These are phyloP conservation scores for Rhizopus stolonifer DNA, from an alignment of 371 early-diverging fungal genomes.

Conservation along the genomic window DNA sequence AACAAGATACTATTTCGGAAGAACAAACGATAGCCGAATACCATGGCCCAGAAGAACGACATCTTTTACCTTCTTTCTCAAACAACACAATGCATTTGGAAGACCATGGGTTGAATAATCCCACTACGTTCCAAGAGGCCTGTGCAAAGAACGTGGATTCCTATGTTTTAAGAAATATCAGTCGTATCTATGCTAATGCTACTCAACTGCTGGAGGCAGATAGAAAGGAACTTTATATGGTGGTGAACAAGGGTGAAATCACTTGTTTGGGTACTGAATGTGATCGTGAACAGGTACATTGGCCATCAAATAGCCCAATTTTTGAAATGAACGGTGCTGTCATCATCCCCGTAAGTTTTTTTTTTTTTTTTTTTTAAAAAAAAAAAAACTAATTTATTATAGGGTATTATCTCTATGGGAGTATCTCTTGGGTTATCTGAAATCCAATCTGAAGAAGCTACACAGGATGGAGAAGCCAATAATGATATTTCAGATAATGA, in stretches of 20 bases:
- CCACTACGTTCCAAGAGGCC: slow-evolving; percentile 26
- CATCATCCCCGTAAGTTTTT: slow-evolving; percentile 48
- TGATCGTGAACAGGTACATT: slow-evolving; percentile 34
- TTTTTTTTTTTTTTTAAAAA: too few species aligned
- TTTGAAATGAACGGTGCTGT: slow-evolving; percentile 50
- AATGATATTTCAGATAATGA: slow-evolving; percentile 32
- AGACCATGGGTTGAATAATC: slow-evolving; percentile 42
- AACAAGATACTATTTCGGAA: slow-evolving; percentile 9
- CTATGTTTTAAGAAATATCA: slow-evolving; percentile 52
- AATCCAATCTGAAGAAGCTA: slow-evolving; percentile 54
- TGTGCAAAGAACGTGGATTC: slow-evolving; percentile 26
- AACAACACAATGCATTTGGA: slow-evolving; percentile 35
- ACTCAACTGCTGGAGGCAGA: slow-evolving; percentile 11
- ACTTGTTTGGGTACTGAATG: slow-evolving; percentile 57
- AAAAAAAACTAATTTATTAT: background rate
- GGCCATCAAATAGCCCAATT: slow-evolving; percentile 39
- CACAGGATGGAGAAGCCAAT: slow-evolving; percentile 55
- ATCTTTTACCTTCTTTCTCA: slow-evolving; percentile 29
- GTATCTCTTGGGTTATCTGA: slow-evolving; percentile 58
- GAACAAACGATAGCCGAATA: slow-evolving; percentile 1
- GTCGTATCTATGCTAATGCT: slow-evolving; percentile 39
- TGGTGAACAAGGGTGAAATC: slow-evolving; percentile 52
- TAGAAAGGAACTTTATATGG: slow-evolving; percentile 29
- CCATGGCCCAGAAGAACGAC: slow-evolving; percentile 4
- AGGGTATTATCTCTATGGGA: slow-evolving; percentile 55